Evolutionary conservation across 345 rosid species (phyloP).

Genomic region (Moricandia arvensis): DNA sequence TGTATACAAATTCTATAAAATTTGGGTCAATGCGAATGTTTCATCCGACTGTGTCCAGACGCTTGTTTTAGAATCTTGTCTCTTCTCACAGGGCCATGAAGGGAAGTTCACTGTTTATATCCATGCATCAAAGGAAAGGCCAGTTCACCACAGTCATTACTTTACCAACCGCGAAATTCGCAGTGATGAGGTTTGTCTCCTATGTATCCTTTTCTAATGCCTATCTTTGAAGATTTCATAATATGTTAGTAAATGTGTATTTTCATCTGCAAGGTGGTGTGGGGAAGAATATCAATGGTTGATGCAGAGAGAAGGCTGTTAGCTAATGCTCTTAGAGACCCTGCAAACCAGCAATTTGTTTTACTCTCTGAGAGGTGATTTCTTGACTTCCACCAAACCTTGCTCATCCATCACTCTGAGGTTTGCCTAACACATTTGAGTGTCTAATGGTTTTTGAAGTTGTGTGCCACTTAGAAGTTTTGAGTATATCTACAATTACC

Average conservation of each 20-base stretch:
- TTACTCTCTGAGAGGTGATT: background rate
- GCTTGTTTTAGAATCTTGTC: background rate
- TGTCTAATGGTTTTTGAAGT: background rate
- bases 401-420: background rate
- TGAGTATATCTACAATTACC: conserved; percentile 80
- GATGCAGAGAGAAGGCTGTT: conserved; percentile 58
- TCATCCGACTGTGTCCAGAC: background rate
- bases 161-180: conserved; percentile 59
- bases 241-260: background rate
- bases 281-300: conserved; percentile 73
- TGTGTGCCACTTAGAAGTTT: conserved; percentile 35
- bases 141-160: conserved; percentile 55
- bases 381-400: conserved; percentile 39
- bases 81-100: conserved; percentile 56
- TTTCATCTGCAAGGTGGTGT: conserved; percentile 47
- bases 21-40: too few species aligned
- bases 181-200: conserved; percentile 46
- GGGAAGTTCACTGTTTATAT: conserved; percentile 64
- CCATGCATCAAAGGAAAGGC: conserved; percentile 60
- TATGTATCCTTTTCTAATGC: background rate
- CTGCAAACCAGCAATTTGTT: background rate
- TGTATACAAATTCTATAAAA: too few species aligned
- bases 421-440: background rate
- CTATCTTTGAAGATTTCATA: background rate
- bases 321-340: background rate